Conservation (phyloP, 1,139 yeast species). For the Hansenula sp. region DNA sequence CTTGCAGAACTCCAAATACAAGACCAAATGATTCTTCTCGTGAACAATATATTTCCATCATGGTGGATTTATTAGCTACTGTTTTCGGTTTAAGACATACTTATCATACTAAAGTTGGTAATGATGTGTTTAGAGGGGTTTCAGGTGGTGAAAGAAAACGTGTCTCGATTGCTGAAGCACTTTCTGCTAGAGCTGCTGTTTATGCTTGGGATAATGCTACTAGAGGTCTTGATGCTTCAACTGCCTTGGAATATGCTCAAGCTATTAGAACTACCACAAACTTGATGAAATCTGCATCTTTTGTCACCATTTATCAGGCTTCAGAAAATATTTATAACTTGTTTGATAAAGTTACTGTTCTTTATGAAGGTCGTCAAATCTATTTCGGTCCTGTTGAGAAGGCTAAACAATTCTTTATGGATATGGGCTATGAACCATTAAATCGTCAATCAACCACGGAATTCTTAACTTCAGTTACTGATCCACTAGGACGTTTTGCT, state of each 20-base stretch:
- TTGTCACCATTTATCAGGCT: constrained; percentile 42
- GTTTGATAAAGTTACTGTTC: constrained; percentile 40
- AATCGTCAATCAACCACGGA: constrained; percentile 50
- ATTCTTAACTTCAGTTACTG: constrained; percentile 53
- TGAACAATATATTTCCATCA: constrained; percentile 39
- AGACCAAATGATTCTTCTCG: constrained; percentile 35
- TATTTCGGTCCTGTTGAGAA: constrained; percentile 34
- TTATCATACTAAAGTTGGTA: constrained; percentile 62
- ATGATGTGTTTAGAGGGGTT: constrained; percentile 69
- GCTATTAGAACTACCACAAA: constrained; percentile 39
- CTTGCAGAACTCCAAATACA: constrained; percentile 33
- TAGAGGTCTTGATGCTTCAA: constrained; percentile 57
- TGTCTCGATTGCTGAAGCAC: constrained; percentile 65
- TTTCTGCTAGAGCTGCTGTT: constrained; percentile 42
- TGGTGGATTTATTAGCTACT: constrained; percentile 46
- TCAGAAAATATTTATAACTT: constrained; percentile 40
- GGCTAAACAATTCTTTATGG: constrained; percentile 40
- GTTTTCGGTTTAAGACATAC: constrained; percentile 59
- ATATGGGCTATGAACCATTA: constrained; percentile 37
- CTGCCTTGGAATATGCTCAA: constrained; percentile 43
- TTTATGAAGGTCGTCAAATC: constrained; percentile 41
- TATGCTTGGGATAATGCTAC: constrained; percentile 64
- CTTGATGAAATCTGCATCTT: constrained; percentile 33
- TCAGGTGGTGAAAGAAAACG: constrained; percentile 85
- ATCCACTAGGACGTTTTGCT: constrained; percentile 45